These are phyloP conservation scores for Citeromyces matritensis DNA, from an alignment of 805 yeast species.

Conservation along the genomic window DNA sequence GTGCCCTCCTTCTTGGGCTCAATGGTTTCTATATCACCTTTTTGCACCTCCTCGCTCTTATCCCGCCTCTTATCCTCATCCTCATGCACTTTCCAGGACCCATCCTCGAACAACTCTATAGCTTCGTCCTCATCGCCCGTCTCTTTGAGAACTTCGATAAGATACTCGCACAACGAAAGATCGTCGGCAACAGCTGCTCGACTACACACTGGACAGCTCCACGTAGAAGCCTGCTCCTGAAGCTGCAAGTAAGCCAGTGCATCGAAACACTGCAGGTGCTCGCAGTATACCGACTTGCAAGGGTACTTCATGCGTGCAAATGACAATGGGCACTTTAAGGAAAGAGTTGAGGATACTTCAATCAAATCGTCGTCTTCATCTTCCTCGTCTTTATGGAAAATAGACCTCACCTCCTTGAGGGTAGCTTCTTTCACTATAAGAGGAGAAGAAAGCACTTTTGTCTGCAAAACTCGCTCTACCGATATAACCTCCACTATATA, in stretches of 20 bases:
- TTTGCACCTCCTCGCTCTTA: conserved; percentile 10
- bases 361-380: conserved; percentile 60
- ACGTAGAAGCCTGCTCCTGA: conserved; percentile 68
- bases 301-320: conserved; percentile 60
- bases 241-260: conserved; percentile 56
- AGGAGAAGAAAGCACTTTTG: conserved; percentile 23
- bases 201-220: conserved; percentile 83
- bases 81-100: conserved; percentile 42
- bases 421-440: conserved; percentile 40
- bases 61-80: conserved; percentile 8
- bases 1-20: conserved; percentile 3
- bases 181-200: conserved; percentile 32
- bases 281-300: conserved; percentile 52
- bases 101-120: conserved; percentile 56
- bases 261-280: conserved; percentile 84
- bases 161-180: conserved; percentile 62
- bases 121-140: conserved; percentile 45
- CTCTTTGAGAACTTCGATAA: conserved; percentile 38
- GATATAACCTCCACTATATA: conserved; percentile 39
- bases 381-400: conserved; percentile 13
- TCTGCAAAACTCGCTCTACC: conserved; percentile 22
- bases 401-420: conserved; percentile 22
- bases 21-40: conserved; percentile 3
- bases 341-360: conserved; percentile 48
- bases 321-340: conserved; percentile 71